phyloP scores from a whole-genome alignment of 2,329 filamentous ascomycete genomes.

The Pseudogymnoascus sp. region DNA sequence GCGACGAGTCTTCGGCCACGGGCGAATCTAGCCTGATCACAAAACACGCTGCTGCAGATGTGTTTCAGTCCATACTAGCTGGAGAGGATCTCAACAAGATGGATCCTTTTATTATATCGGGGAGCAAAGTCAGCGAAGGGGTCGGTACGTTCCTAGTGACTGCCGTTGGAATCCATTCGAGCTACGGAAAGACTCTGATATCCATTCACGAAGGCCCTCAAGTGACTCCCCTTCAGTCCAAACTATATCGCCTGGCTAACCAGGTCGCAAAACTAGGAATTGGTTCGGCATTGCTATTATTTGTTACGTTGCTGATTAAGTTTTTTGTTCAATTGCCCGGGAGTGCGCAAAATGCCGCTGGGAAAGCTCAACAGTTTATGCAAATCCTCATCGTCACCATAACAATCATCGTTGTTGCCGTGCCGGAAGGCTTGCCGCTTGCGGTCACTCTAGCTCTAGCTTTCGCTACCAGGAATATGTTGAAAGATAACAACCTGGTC shows the following conservation, averaged over 20 bases:
- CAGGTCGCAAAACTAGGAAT: conserved; percentile 44
- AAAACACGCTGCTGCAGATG: conserved; percentile 55
- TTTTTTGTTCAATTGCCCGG: conserved; percentile 28
- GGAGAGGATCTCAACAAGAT: conserved; percentile 47
- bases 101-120: conserved; percentile 58
- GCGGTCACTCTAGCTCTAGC: conserved; percentile 58
- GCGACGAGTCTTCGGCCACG: conserved; percentile 67
- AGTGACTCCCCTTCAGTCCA: conserved; percentile 47
- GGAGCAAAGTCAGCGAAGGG: conserved; percentile 48
- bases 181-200: conserved; percentile 50
- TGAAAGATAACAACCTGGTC: conserved; percentile 59
- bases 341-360: conserved; percentile 29
- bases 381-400: conserved; percentile 54
- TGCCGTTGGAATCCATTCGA: conserved; percentile 47
- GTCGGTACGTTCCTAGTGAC: conserved; percentile 48
- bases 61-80: conserved; percentile 47
- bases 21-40: conserved; percentile 67
- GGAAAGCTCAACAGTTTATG: conserved; percentile 53
- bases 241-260: conserved; percentile 44
- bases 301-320: conserved; percentile 33
- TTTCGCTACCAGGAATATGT: conserved; percentile 56
- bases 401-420: conserved; percentile 57
- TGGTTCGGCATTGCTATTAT: conserved; percentile 29
- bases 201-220: conserved; percentile 46
- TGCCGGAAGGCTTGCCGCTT: conserved; percentile 54